Evolutionary conservation across 2,329 filamentous ascomycete species (phyloP), one percentile per base, ranked within the genome.

Genomic region (Rutstroemia sydowiana): DNA sequence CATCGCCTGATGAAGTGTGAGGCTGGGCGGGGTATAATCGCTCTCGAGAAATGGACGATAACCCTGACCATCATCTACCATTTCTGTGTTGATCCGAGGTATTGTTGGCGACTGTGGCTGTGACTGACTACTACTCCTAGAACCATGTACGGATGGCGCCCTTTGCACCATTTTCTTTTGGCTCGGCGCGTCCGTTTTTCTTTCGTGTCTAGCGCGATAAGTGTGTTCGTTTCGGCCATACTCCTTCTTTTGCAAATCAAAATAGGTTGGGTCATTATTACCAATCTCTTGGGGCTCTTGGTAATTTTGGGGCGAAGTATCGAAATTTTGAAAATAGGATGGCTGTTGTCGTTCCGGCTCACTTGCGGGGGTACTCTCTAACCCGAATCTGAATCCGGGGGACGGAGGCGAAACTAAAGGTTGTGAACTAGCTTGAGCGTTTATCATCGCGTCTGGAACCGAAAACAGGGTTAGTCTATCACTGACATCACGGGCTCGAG

Each of bases 301-400:
- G n/a, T n/a, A n/a, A n/a, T n/a, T n/a, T n/a, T n/a, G n/a, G 34
- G 50, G 50, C 34, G 36, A 30, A 21, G 39, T 48, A 21, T 52
- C 44, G 20, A 51, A 51, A 20, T 40, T 39, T 10, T 46, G 41
- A 16, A 39, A 46, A 40, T 51, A 45, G 5, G 30, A 39, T 20
- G 32, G 41, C 20, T 51, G 30, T 30, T 51, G 48, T 21, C 11
- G 9, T 30, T 45, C 32, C 30, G 23, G 20, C 13, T 18, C 31
- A 18, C 31, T 16, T 16, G 23, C 7, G 5, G 30, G 9, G 8
- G 14, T 11, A n/a, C 45, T 32, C 9, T 46, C 41, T n/a, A 45
- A 40, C 7, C 34, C 48, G 18, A 51, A 51, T 13, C 42, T 45
- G 39, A 51, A 51, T 14, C 48, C 48, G 14, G 40, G 48, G 23